Base-by-base conservation (phyloP, 1,284 basidiomycete species). In the Puccinia hordei region DNA sequence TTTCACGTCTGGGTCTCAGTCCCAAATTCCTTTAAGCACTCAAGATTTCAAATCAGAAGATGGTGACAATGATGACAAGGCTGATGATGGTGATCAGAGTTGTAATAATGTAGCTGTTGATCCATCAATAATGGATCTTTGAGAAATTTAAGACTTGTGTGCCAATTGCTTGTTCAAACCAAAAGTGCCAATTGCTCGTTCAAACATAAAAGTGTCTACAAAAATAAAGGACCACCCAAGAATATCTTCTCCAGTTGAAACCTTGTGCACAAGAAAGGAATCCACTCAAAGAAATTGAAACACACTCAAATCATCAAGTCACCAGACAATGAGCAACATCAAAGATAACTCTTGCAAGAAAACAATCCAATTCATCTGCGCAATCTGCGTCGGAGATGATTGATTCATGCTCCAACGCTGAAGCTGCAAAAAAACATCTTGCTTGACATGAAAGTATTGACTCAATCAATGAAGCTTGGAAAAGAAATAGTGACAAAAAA, bases 301-400 rank as follows among this genome's bases (percentile, higher is more conserved):
- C 63, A 38, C n/a, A 66, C 38, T 15, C 63, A 38, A 66, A 66
- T 66, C 41, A 22, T 46, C 35, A 38, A 66, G 41, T 66, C 63
- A 22, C 41, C 41, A n/a, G n/a, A 24, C 27, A 38, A 38, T 41
- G 13, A 65, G 3, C 27, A 44, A 46, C n/a, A 27, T 46, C 22
- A 9, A 35, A 46, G 22, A 66, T 24, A 12, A 66, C 19, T 44
- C 59, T n/a, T 8, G 2, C 63, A 1, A 44, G 19, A 22, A 13
- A 27, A 46, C 1, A 66, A 41, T 24, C 27, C 22, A 44, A 24
- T 9, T 22, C 38, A 66, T 19, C 63, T 9, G 38, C 17, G 19
- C 35, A 19, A 46, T 2, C n/a, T 41, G 63, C 10, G 38, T 66
- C 63, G 35, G 63, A 66, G 22, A 46, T 66, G 5, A 46, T 44